These are phyloP conservation scores for Chrysoporthe austroafricana DNA, from an alignment of 2,329 filamentous ascomycete species.

Conservation along the genomic window DNA sequence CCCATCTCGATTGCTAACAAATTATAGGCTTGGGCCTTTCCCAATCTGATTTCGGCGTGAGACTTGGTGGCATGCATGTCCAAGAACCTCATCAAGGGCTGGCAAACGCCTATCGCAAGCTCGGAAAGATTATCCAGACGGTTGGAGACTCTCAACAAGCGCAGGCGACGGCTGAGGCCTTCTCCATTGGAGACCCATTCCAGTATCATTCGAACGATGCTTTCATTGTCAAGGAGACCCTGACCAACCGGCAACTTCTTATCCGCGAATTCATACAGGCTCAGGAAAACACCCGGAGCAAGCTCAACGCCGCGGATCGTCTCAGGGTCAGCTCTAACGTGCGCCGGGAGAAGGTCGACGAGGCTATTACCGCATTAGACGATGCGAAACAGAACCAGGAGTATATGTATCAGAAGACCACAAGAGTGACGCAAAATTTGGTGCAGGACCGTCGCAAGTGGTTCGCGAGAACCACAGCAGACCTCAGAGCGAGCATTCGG, in stretches of 20 bases:
- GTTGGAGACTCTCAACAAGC: conserved; percentile 95
- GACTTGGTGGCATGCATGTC: conserved; percentile 81
- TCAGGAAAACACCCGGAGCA: conserved; percentile 81
- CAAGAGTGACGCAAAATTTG: conserved; percentile 86
- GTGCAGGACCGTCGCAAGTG: conserved; percentile 87
- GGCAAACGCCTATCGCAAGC: conserved; percentile 88
- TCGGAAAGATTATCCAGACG: conserved; percentile 90
- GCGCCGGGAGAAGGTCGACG: conserved; percentile 92
- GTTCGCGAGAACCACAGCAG: conserved; percentile 85
- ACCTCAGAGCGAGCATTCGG: conserved; percentile 80
- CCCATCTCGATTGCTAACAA: conserved; percentile 36
- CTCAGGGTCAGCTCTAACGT: conserved; percentile 87
- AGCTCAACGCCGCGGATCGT: conserved; percentile 83
- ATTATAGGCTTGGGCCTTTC: conserved; percentile 79
- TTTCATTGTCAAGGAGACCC: conserved; percentile 96
- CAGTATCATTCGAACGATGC: conserved; percentile 95
- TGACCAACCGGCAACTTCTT: conserved; percentile 96
- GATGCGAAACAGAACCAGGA: conserved; percentile 83
- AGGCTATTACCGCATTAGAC: conserved; percentile 88
- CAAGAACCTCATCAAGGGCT: conserved; percentile 91
- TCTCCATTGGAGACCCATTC: conserved; percentile 89
- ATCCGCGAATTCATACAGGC: conserved; percentile 92
- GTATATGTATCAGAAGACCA: conserved; percentile 82
- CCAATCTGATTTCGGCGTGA: conserved; percentile 92
- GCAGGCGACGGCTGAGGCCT: conserved; percentile 94